Base-by-base conservation (phyloP, 2,329 filamentous ascomycete genomes). In the Apiospora hydei region DNA sequence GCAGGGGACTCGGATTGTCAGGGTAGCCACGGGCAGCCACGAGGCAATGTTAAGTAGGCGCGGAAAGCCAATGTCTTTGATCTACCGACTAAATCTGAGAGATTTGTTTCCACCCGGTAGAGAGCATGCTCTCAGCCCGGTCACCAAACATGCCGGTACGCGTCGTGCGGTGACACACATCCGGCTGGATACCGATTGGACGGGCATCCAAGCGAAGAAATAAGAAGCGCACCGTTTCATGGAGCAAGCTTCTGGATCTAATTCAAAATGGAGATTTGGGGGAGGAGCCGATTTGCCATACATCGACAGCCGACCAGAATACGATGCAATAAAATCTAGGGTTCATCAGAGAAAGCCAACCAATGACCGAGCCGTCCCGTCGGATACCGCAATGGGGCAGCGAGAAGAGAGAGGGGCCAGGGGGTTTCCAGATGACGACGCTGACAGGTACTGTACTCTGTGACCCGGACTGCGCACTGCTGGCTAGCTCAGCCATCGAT, bases 111-210 rank as follows among this genome's bases (percentile, higher is more conserved):
- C 53, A 61, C 18, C 18, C 18, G 18, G 34, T 38, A 21, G 21
- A 41, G 34, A 8, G 34, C 4, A 41, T 24, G 6, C 53, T 8
- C 8, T 38, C 24, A 24, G 16, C n/a, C 24, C 49, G n/a, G 18
- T 34, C 34, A 41, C 11, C 46, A 18, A 64, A 34, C 34, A 64
- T 64, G 34, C 34, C 57, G 57, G 57, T n/a, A 64, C 21, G 57
- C 57, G 57, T 64, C 57, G 57, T n/a, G 57, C 34, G 34, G 57
- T 64, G 34, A 64, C 57, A 64, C 57, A 14, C 16, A 21, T 64
- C 34, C 57, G 57, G 57, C 57, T 64, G 57, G 57, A 64, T 41
- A 41, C 57, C 57, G 57, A 64, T 64, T 64, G 57, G 57, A 51
- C 49, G n/a, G n/a, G 11, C 49, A 24, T 24, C 34, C 34, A 64